Base-by-base conservation (phyloP, 1,284 basidiomycete genomes). In the Kwoniella shivajii region DNA sequence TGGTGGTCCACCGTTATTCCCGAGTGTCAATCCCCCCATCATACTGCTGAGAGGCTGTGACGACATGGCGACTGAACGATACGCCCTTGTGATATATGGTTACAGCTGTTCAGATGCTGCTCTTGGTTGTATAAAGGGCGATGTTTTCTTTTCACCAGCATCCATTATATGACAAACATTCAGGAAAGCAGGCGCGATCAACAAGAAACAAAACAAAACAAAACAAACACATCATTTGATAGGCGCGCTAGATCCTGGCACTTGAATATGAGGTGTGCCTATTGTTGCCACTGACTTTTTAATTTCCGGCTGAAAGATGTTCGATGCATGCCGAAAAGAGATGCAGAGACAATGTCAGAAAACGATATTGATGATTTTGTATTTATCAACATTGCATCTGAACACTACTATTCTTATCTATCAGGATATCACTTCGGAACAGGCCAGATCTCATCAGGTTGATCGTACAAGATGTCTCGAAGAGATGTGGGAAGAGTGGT, bases 401-500 rank as follows among this genome's bases (percentile, higher is more conserved):
- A 39, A n/a, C n/a, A n/a, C n/a, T n/a, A n/a, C 18, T 16, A 39
- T 39, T 39, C 1, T 18, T 20, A 9, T 22, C 14, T 20, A 37
- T 14, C 20, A 20, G 27, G 7, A 27, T 10, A 63, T 63, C 61
- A 48, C 16, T 52, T 33, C n/a, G n/a, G n/a, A n/a, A n/a, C n/a
- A n/a, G n/a, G n/a, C n/a, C n/a, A n/a, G n/a, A n/a, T n/a, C n/a
- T n/a, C n/a, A n/a, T n/a, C n/a, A n/a, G n/a, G n/a, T n/a, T n/a
- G n/a, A n/a, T n/a, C n/a, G 22, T 16, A 18, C 50, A 50, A 51
- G 10, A 57, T 61, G 59, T 42, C 55, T 33, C 66, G 69, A 26
- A 56, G 75, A 61, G 77, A 78, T 61, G 68, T 76, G n/a, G 67
- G 69, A 41, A 78, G 75, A 63, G 72, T 80, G 41, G 69, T 76